Evolutionary conservation across 495 filamentous ascomycete species (phyloP).

Genomic region (Lophiostoma macrostomum): DNA sequence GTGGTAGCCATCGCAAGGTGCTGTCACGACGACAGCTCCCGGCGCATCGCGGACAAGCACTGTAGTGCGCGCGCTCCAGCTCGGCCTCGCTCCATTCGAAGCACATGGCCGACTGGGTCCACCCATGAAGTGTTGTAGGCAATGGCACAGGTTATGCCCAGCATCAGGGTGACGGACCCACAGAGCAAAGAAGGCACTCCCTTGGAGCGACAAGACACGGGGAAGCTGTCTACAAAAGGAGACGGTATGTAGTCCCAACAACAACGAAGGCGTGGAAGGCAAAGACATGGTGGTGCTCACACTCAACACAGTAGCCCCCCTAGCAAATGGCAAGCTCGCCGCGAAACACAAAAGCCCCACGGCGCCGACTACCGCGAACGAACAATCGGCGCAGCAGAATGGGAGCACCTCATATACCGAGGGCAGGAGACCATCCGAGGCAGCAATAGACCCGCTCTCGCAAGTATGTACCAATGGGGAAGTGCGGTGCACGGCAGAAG

Average conservation of each 20-base stretch:
- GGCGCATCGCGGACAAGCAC: neutral
- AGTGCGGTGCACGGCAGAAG: neutral
- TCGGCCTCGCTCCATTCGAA: too few species aligned
- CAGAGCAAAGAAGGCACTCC: conserved; percentile 33
- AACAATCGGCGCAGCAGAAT: conserved; percentile 15
- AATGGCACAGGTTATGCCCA: conserved; percentile 45
- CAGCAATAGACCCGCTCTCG: conserved; percentile 35
- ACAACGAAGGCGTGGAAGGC: neutral
- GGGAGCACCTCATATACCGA: conserved; percentile 13
- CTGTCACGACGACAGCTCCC: neutral
- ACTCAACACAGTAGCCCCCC: conserved; percentile 8
- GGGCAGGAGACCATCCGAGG: conserved; percentile 7
- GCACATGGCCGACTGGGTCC: conserved; percentile 20
- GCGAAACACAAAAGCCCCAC: conserved; percentile 22
- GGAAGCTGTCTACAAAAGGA: conserved; percentile 17
- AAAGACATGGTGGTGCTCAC: neutral
- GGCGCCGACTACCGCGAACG: neutral
- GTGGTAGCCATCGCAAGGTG: neutral
- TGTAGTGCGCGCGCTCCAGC: too few species aligned
- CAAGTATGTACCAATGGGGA: conserved; percentile 29
- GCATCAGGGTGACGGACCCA: conserved; percentile 44
- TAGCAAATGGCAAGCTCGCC: conserved; percentile 19
- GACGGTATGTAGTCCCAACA: conserved; percentile 24
- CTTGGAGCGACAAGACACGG: conserved; percentile 28
- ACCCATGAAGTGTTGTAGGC: conserved; percentile 35